Evolutionary conservation across 1,284 basidiomycete genomes (phyloP).

Genomic region (Cryptococcus maquisensis): DNA sequence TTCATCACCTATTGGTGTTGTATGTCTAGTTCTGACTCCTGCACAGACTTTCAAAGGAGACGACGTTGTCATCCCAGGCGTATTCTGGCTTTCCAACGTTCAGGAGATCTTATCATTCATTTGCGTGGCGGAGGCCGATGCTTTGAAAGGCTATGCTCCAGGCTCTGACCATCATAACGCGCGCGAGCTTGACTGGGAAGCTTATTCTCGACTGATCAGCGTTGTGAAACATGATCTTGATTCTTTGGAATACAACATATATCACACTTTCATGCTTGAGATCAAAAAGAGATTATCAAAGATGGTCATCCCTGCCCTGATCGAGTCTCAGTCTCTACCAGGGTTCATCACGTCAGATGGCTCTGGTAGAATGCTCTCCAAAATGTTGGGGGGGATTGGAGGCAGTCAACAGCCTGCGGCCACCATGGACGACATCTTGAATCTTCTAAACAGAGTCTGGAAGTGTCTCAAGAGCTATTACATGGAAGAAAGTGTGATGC

Average conservation of each 20-base stretch:
- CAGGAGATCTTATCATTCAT: slow-evolving; percentile 99
- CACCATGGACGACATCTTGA: slow-evolving; percentile 98
- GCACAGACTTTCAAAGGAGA: slow-evolving; percentile 70
- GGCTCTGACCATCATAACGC: slow-evolving; percentile 89
- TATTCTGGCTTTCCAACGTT: slow-evolving; percentile 99
- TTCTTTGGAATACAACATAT: slow-evolving; percentile 98
- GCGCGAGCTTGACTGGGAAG: slow-evolving; percentile 91
- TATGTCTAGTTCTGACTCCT: background rate
- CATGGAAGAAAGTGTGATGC: slow-evolving; percentile 95
- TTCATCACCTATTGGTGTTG: background rate
- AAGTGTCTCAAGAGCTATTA: slow-evolving; percentile 98
- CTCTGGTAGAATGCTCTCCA: slow-evolving; percentile 81
- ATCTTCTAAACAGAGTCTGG: slow-evolving; percentile 96
- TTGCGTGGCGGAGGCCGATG: slow-evolving; percentile 96
- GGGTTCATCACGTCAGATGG: slow-evolving; percentile 97
- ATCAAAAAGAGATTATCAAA: slow-evolving; percentile 94
- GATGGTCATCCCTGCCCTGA: slow-evolving; percentile 97
- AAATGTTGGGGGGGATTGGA: slow-evolving; percentile 64
- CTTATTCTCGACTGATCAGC: slow-evolving; percentile 92
- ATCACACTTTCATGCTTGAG: slow-evolving; percentile 99
- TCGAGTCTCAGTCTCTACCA: slow-evolving; percentile 95
- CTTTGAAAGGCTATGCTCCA: slow-evolving; percentile 95
- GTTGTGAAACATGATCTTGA: slow-evolving; percentile 99
- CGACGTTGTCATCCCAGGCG: slow-evolving; percentile 91
- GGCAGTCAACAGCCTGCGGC: slow-evolving; percentile 81